Evolutionary conservation across 352 stramenopile genomes (phyloP).

Genomic region (Sclerospora graminicola): DNA sequence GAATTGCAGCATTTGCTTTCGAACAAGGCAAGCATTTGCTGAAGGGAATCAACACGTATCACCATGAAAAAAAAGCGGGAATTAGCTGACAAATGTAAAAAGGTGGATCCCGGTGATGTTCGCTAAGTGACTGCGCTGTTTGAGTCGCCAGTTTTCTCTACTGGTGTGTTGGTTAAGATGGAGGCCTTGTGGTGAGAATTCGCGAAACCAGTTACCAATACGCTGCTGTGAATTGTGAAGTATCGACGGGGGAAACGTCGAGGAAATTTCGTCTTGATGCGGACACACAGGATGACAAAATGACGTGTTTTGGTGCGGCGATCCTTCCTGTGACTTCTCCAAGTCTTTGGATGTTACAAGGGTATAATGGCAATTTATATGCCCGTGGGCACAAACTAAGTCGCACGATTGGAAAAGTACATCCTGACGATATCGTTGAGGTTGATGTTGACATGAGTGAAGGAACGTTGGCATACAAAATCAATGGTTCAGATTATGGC

Average conservation of each 20-base stretch:
- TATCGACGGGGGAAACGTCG: slow-evolving; percentile 64
- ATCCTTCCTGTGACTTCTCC: slow-evolving; percentile 71
- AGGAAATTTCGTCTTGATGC: slow-evolving; percentile 87
- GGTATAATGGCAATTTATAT: too few species aligned
- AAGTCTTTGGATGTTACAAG: too few species aligned
- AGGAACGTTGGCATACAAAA: too few species aligned
- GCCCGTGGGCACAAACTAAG: too few species aligned
- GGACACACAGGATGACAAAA: slow-evolving; percentile 83
- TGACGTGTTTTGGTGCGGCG: too few species aligned
- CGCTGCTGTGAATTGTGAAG: too few species aligned
- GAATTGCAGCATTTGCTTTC: slow-evolving; percentile 28
- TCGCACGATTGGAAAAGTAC: slow-evolving; percentile 82
- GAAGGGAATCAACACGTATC: too few species aligned
- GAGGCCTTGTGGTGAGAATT: slow-evolving; percentile 58
- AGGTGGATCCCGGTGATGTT: slow-evolving; percentile 46
- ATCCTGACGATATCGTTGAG: slow-evolving; percentile 79
- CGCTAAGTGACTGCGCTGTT: slow-evolving; percentile 56
- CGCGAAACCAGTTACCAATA: slow-evolving; percentile 85
- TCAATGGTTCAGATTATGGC: slow-evolving; percentile 78
- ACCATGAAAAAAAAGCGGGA: too few species aligned
- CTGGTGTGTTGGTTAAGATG: slow-evolving; percentile 68
- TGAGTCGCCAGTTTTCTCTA: too few species aligned
- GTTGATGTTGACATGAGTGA: too few species aligned
- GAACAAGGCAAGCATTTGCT: too few species aligned
- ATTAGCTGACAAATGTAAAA: slow-evolving; percentile 24